Evolutionary conservation across 768 basidiomycete genomes (phyloP).

Genomic region (Gyrodon lividus): DNA sequence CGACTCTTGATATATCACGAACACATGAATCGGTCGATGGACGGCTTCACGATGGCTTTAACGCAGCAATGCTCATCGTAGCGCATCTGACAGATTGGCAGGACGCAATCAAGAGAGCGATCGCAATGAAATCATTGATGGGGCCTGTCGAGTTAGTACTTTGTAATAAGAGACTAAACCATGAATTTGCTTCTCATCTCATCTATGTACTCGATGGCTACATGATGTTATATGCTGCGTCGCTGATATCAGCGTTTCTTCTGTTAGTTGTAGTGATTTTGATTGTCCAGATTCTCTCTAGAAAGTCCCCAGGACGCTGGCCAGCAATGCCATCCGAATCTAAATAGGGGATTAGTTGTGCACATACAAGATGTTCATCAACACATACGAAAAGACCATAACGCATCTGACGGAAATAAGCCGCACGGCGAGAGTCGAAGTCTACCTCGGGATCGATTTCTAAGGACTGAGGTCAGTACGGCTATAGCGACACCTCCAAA

Average conservation of each 20-base stretch:
- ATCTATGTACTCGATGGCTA: background rate
- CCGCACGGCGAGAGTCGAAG: constrained; percentile 89
- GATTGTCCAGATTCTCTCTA: constrained; percentile 2
- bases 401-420: constrained; percentile 98
- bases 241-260: background rate
- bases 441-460: constrained; percentile 99
- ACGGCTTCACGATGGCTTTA: too few relatives aligned
- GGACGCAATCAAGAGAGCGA: too few relatives aligned
- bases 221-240: background rate
- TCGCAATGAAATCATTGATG: too few relatives aligned
- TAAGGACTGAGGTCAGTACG: constrained; percentile 31
- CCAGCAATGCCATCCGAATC: constrained; percentile 81
- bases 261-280: background rate
- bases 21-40: too few relatives aligned
- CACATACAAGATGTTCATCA: background rate
- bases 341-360: constrained; percentile 23
- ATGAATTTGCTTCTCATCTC: too few relatives aligned
- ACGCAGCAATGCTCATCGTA: too few relatives aligned
- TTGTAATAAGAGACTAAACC: too few relatives aligned
- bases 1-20: too few relatives aligned
- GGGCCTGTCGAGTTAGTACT: too few relatives aligned
- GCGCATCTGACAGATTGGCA: too few relatives aligned
- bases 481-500: background rate
- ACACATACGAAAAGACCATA: constrained; percentile 91
- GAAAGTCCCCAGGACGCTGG: constrained; percentile 52